Base-by-base conservation (phyloP, 805 yeast species). In the Brettanomyces anomalus region DNA sequence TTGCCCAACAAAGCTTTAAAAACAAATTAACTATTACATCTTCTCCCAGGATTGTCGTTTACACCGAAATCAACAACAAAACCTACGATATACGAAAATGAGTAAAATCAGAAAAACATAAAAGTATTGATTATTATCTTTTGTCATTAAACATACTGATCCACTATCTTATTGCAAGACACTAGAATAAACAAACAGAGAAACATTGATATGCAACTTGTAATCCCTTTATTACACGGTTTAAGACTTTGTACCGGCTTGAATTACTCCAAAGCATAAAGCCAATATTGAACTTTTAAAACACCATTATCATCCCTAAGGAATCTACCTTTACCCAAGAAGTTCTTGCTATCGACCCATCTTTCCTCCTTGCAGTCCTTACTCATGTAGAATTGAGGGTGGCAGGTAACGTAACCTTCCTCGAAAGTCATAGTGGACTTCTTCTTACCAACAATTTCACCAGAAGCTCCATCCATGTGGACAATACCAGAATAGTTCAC, bases 241-340 rank as follows among this genome's bases (percentile, higher is more conserved):
- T n/a, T n/a, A n/a, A n/a, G n/a, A n/a, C n/a, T n/a, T n/a, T n/a
- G n/a, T n/a, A n/a, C n/a, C n/a, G n/a, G n/a, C n/a, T n/a, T n/a
- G n/a, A n/a, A n/a, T 32, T 31, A 37, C 18, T 48, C 64, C 47
- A 59, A 52, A 24, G 68, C 61, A 49, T 72, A 75, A 42, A 74
- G 58, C 48, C 62, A 66, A 63, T 78, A 79, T 60, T 79, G 83
- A 34, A 79, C 83, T 46, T 61, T 67, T 45, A 76, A 56, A 2
- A 32, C 49, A 17, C 73, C 77, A 5, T 62, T 53, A 4, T 56
- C 64, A 47, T 71, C 74, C 51, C 79, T 67, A 39, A 72, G 53
- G 52, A 78, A 77, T 45, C 81, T 67, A 30, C 86, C 85, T 54
- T 70, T 74, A 17, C 82, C 85, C 18, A 76, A 39, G 44, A 77